phyloP scores from a whole-genome alignment of 768 basidiomycete species.

The Tephrocybe sp. region DNA sequence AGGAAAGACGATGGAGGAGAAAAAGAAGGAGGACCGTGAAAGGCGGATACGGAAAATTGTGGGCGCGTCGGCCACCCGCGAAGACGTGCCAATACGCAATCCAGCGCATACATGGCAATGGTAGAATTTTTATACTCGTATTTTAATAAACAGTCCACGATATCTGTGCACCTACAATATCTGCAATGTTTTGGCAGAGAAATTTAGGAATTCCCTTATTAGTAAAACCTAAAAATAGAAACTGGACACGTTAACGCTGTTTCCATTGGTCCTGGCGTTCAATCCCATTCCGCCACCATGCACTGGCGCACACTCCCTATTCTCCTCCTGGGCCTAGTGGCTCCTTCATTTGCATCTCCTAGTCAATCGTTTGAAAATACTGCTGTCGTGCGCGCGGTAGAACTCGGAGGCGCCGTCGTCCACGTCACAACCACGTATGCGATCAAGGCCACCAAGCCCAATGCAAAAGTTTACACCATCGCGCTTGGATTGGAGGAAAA shows the following conservation, averaged over 20 bases:
- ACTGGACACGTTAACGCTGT: slow-evolving; percentile 28
- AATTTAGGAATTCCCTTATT: background rate
- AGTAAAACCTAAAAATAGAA: slow-evolving; percentile 21
- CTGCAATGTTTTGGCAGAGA: no score
- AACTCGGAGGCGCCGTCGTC: slow-evolving; percentile 85
- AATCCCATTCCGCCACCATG: slow-evolving; percentile 25
- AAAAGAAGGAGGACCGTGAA: slow-evolving; percentile 56
- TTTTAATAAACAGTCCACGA: slow-evolving; percentile 10
- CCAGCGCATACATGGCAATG: slow-evolving; percentile 73
- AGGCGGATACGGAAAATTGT: slow-evolving; percentile 75
- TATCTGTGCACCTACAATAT: no score
- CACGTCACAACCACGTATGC: slow-evolving; percentile 89
- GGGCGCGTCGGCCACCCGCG: slow-evolving; percentile 75
- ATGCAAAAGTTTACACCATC: slow-evolving; percentile 62
- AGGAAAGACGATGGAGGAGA: slow-evolving; percentile 73
- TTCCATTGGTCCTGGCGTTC: slow-evolving; percentile 28
- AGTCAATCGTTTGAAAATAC: slow-evolving; percentile 78
- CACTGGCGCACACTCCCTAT: slow-evolving; percentile 48
- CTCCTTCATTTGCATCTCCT: slow-evolving; percentile 34
- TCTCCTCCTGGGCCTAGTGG: slow-evolving; percentile 40
- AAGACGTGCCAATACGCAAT: slow-evolving; percentile 77
- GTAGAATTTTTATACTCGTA: slow-evolving; percentile 37
- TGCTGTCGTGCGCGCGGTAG: slow-evolving; percentile 83
- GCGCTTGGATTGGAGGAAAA: slow-evolving; percentile 63
- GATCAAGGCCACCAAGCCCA: slow-evolving; percentile 66